Evolutionary conservation across 176 grass and related monocot species (phyloP), one percentile per base, ranked within the genome.

Genomic region (Coix lacrymajobi): DNA sequence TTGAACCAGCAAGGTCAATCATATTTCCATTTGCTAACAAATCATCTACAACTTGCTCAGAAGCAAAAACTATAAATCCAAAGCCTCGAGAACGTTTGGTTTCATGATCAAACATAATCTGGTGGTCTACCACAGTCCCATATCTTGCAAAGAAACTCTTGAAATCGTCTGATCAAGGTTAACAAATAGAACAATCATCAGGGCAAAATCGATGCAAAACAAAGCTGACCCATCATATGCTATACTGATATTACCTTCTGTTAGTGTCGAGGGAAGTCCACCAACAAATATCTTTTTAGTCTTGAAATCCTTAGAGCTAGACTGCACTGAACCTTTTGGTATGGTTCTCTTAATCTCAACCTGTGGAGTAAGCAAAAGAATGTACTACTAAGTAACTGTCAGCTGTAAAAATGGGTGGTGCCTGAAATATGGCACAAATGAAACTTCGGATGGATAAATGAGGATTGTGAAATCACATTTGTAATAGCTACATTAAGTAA

Each of bases 301-400:
- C 86, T 92, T 98, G 16, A 91, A 89, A 83, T 93, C 93, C 69
- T 90, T 91, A 45, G 84, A 82, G 71, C 81, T 72, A 75, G 69
- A 82, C 54, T 87, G 82, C 51, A 88, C 69, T 73, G 85, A 48
- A 85, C 87, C 87, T 90, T 93, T 98, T 76, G 96, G 93, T 67
- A 98, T 95, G 28, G 89, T 98, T 85, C 96, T 89, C 80, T 98
- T 98, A 61, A 98, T 98, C 78, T 98, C 96, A 82, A 98, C 96
- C 96, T 98, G 77, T 0, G 4, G 24, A 93, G 44, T 72, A 51
- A 66, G 52, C 66, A 79, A 38, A 19, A 70, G 38, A 7, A 13
- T 76, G 83, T 19, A 24, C 52, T 45, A 70, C 7, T 76, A 26
- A 61, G 62, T 54, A 66, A 70, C n/a, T 68, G 14, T 62, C 41